Evolutionary conservation across 768 basidiomycete species (phyloP), one percentile per base, ranked within the genome.

Genomic region (Saitozyma sp.): DNA sequence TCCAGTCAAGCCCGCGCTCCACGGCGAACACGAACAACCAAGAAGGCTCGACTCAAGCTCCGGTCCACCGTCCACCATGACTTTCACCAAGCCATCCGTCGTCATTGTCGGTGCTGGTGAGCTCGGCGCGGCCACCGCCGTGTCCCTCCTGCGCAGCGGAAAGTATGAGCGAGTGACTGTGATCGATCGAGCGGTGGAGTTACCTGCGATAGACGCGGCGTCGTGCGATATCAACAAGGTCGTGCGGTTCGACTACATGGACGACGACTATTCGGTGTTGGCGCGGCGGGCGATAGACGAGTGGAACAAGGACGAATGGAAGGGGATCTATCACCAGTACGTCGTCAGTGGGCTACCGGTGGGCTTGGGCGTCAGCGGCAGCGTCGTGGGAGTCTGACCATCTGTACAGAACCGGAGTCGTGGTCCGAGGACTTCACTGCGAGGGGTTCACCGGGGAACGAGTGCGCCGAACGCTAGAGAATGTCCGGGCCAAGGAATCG

Each of bases 161-260:
- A 65, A 69, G 39, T 61, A 61, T 40, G 58, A 39, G 0, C 29
- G 29, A 2, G 66, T 56, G 0, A 51, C 61, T 2, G 45, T 75
- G 9, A 65, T 75, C 56, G 77, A 79, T n/a, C 64, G 77, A 5
- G 69, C 74, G 7, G 29, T 62, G 1, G 59, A 61, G 11, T 61
- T 71, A 1, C 73, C 71, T 0, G 76, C 73, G 0, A 17, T 66
- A 6, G 77, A 79, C 54, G 77, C 77, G 6, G 77, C 77, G 2
- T 68, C 62, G 19, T 58, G 56, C 29, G 77, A 79, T 58, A 66
- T 76, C 63, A 79, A 79, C 68, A 79, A 79, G 70, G 70, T 77
- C 29, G 64, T 76, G 19, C 65, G 77, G 37, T 64, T 65, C 20
- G 77, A 78, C 56, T 78, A 78, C 57, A 42, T 62, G 16, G 70